Conservation (phyloP, 495 filamentous ascomycete species). For the Neurospora sp. region DNA sequence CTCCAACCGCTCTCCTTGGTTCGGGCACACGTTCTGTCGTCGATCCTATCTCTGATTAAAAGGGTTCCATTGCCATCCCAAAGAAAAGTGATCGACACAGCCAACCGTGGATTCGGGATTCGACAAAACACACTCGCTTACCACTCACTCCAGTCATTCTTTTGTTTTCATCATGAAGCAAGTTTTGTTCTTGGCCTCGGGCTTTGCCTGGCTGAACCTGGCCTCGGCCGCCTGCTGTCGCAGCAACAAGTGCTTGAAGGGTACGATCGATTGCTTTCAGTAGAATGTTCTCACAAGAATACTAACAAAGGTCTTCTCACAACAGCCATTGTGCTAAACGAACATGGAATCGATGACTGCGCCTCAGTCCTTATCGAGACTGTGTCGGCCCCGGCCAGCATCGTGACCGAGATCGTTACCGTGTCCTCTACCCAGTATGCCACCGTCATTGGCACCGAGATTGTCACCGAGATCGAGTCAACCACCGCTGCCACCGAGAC, state of each 20-base stretch:
- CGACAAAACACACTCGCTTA: not conserved
- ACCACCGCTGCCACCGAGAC: slow-evolving; percentile 1
- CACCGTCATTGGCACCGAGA: not conserved
- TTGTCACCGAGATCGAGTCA: not conserved
- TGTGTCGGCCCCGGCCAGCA: slow-evolving; percentile 3
- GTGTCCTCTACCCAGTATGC: slow-evolving; percentile 2
- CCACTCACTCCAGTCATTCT: slow-evolving; percentile 1
- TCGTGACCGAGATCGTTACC: slow-evolving; percentile 4
- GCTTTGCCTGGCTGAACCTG: slow-evolving; percentile 5
- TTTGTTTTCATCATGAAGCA: slow-evolving; percentile 6
- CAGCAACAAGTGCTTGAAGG: slow-evolving; percentile 11
- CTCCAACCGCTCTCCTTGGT: not conserved
- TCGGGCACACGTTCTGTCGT: not conserved
- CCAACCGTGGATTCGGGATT: not conserved
- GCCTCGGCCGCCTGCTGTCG: slow-evolving; percentile 9
- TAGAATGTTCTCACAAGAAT: not conserved
- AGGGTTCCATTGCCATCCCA: not conserved
- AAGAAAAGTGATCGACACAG: not conserved
- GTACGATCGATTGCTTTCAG: not conserved
- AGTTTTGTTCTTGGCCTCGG: not conserved
- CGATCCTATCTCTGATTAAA: not conserved
- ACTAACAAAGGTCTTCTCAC: not conserved
- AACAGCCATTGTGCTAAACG: not conserved
- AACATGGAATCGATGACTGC: slow-evolving; percentile 5
- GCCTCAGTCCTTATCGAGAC: slow-evolving; percentile 3